These are phyloP conservation scores for Rhizophagus clarus DNA, from an alignment of 192 early-diverging fungal species.

Conservation along the genomic window DNA sequence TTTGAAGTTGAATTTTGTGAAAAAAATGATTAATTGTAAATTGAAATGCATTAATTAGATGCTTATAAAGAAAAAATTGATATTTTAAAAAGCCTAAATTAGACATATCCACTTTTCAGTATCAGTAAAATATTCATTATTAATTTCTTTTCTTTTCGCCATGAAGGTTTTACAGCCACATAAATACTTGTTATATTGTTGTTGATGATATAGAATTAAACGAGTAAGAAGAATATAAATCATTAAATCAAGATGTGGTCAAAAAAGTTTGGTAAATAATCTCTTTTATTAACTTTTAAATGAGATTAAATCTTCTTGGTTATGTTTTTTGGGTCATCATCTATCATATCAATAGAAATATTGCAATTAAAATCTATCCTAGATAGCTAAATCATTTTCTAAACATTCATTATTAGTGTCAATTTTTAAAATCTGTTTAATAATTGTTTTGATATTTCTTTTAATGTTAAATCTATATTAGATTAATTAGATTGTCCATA, in stretches of 20 bases:
- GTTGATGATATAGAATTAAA: neutral
- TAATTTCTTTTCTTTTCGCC: neutral
- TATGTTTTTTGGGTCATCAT: no score
- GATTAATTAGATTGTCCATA: no score
- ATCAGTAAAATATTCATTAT: neutral
- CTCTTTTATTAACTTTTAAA: neutral
- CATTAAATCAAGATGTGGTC: neutral
- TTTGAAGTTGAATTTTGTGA: no score
- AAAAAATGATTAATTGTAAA: no score
- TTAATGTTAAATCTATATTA: no score
- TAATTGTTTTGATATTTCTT: no score
- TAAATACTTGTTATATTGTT: neutral
- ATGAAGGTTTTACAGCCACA: neutral
- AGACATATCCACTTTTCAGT: neutral
- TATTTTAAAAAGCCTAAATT: neutral
- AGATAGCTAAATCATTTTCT: no score
- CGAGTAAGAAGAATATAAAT: slow-evolving; percentile 3
- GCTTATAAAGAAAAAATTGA: neutral
- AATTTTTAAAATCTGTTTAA: no score
- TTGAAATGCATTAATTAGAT: no score
- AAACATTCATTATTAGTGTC: no score
- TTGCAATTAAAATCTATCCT: no score
- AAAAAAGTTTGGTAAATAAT: slow-evolving; percentile 6
- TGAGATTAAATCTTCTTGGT: neutral
- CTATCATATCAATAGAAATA: no score